A percentile compares a stretch with the other conserved stretches of the same genome.
Conservation (phyloP, 2,329 filamentous ascomycete species). For the Trematosphaeria pertusa region DNA sequence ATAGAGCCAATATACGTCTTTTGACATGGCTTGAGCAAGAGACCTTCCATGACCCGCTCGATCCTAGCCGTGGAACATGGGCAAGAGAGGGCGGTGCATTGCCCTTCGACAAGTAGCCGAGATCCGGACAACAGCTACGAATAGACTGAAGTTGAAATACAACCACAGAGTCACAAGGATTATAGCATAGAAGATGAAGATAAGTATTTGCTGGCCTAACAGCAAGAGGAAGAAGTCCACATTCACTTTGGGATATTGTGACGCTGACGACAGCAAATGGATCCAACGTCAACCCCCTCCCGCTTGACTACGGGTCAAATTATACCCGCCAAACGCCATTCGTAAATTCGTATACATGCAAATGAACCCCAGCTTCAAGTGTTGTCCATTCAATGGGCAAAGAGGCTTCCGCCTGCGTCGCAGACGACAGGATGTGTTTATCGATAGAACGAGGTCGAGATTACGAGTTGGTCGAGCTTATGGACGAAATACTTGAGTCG, state of each 20-base stretch:
- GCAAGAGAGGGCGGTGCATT: too few species aligned
- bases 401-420: constrained; percentile 7
- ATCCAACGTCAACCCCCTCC: neutral
- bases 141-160: too few species aligned
- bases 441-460: neutral
- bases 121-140: too few species aligned
- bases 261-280: neutral
- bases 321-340: neutral
- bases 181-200: too few species aligned
- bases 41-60: too few species aligned
- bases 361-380: neutral
- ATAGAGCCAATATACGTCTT: too few species aligned
- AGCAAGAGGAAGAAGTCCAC: too few species aligned
- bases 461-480: constrained; percentile 28
- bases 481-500: constrained; percentile 13
- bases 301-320: neutral
- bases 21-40: too few species aligned
- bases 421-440: constrained; percentile 9
- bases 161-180: too few species aligned
- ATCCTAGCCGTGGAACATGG: too few species aligned
- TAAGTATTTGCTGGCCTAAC: too few species aligned
- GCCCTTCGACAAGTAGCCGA: too few species aligned
- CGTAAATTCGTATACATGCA: neutral
- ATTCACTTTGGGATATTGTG: neutral
- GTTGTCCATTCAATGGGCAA: neutral